Evolutionary conservation across 2,329 filamentous ascomycete genomes (phyloP).

Genomic region (Exophiala xenobiotica): DNA sequence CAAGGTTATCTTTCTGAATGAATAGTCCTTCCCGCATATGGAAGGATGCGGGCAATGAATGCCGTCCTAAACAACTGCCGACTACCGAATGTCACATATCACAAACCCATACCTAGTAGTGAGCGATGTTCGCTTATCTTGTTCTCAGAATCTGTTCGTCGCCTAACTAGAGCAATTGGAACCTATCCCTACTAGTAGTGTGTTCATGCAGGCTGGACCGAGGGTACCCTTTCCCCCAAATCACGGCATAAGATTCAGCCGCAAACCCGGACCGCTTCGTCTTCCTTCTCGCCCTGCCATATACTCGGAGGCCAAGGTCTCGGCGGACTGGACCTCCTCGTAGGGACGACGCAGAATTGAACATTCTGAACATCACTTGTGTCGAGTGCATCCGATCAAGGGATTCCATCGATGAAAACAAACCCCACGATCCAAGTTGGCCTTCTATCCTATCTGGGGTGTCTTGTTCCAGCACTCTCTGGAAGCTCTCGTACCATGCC

Average conservation of each 20-base stretch:
- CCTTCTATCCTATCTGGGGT: background rate
- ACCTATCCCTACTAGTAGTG: background rate
- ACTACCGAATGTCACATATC: background rate
- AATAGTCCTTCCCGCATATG: too few relatives aligned
- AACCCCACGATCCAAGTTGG: background rate
- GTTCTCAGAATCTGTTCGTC: too few relatives aligned
- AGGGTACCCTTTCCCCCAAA: too few relatives aligned
- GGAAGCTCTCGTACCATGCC: constrained; percentile 7
- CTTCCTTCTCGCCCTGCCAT: constrained; percentile 7
- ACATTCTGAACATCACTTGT: background rate
- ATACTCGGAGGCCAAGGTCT: constrained; percentile 1
- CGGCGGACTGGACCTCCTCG: background rate
- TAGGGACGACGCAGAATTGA: background rate
- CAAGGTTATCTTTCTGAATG: background rate
- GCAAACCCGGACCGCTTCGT: constrained; percentile 4
- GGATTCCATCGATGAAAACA: background rate
- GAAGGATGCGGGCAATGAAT: background rate
- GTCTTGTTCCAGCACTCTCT: constrained; percentile 8
- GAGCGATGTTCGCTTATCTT: background rate
- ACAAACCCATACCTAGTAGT: background rate
- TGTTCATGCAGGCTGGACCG: background rate
- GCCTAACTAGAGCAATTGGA: background rate
- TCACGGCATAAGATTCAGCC: constrained; percentile 10
- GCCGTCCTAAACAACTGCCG: background rate
- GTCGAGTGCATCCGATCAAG: background rate